These are phyloP conservation scores for Backusella australiensis DNA, from an alignment of 192 early-diverging fungal genomes.

Conservation along the genomic window DNA sequence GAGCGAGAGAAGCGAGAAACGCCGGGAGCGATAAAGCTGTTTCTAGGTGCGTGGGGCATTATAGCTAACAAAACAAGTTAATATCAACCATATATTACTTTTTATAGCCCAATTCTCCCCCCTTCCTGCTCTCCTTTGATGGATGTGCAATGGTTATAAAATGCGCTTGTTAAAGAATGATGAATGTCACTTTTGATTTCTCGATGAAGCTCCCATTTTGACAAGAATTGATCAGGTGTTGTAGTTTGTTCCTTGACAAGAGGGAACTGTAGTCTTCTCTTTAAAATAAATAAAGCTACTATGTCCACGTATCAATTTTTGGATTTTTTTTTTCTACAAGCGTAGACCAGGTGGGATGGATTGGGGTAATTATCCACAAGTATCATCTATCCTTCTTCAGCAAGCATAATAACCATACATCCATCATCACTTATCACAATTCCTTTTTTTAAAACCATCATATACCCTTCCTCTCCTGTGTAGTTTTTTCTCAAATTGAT, in stretches of 20 bases:
- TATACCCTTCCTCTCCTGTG: neutral
- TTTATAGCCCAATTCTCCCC: neutral
- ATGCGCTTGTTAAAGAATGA: neutral
- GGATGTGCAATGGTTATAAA: neutral
- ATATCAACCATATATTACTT: neutral
- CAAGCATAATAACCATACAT: neutral
- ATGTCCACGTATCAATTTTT: neutral
- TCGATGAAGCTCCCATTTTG: neutral
- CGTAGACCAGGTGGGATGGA: neutral
- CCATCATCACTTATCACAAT: neutral
- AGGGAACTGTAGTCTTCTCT: neutral
- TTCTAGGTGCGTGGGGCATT: slow-evolving; percentile 71
- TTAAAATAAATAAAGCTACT: neutral
- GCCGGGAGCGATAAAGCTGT: slow-evolving; percentile 82
- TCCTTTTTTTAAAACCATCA: neutral
- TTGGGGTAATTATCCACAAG: neutral
- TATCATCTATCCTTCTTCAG: neutral
- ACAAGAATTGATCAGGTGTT: neutral
- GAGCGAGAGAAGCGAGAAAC: slow-evolving; percentile 84
- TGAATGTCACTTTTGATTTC: neutral
- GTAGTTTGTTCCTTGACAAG: no score
- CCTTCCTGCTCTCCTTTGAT: neutral
- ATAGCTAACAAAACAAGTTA: neutral
- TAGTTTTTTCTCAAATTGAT: neutral
- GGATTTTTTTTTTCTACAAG: neutral